phyloP scores from a whole-genome alignment of 73 alveolate species.

The Paramecium bursaria region DNA sequence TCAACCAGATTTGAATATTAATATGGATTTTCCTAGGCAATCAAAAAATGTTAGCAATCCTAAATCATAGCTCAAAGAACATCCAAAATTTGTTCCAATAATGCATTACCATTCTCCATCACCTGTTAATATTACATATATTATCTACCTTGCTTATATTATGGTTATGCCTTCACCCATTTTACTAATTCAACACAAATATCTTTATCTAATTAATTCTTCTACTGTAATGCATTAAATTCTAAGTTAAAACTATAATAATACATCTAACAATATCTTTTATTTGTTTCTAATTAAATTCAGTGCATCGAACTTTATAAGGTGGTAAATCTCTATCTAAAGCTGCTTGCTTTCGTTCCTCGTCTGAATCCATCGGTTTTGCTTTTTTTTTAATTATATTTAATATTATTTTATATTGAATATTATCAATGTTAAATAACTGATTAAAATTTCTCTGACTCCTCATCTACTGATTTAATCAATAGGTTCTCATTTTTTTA shows the following conservation, averaged over 20 bases:
- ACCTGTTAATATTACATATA: constrained; percentile 12
- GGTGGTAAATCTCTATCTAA: constrained; percentile 47
- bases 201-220: constrained; percentile 67
- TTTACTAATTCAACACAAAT: constrained; percentile 64
- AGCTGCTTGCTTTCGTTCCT: constrained; percentile 47
- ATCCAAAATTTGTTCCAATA: constrained; percentile 70
- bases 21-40: constrained; percentile 64
- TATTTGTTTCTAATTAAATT: constrained; percentile 29
- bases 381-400: constrained; percentile 13
- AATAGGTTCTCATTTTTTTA: too few relatives aligned
- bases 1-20: constrained; percentile 71
- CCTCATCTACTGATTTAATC: too few relatives aligned
- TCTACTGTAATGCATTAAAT: constrained; percentile 33
- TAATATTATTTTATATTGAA: too few relatives aligned
- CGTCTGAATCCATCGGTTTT: constrained; percentile 64
- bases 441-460: too few relatives aligned
- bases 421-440: too few relatives aligned
- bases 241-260: neutral
- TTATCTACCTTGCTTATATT: constrained; percentile 54
- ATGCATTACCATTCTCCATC: constrained; percentile 73
- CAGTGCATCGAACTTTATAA: constrained; percentile 44
- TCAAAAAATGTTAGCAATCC: constrained; percentile 66
- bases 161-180: constrained; percentile 43
- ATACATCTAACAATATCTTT: constrained; percentile 62
- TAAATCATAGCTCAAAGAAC: constrained; percentile 68